A percentile compares a stretch with the other conserved stretches of the same genome.
phyloP scores from a whole-genome alignment of 2,329 filamentous ascomycete species.

The Alternaria conjuncta region DNA sequence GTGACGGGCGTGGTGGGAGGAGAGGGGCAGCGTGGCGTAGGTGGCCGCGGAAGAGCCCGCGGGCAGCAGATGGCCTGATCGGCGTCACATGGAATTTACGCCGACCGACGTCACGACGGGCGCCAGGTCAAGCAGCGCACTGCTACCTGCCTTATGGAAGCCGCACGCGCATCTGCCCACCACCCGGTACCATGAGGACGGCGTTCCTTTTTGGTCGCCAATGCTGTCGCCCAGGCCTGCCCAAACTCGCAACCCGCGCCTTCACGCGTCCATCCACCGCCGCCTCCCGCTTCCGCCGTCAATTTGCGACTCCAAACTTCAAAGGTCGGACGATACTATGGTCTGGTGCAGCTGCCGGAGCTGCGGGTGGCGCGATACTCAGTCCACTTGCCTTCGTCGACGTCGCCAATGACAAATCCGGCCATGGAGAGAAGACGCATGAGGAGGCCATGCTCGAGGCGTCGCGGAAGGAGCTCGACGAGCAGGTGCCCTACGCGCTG shows the following conservation, averaged over 20 bases:
- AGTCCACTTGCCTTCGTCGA: constrained; percentile 66
- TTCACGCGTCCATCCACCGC: constrained; percentile 37
- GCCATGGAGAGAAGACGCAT: constrained; percentile 65
- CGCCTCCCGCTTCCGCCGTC: constrained; percentile 38
- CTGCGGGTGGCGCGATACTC: constrained; percentile 46
- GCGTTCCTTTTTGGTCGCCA: constrained; percentile 57
- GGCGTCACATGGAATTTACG: constrained; percentile 25
- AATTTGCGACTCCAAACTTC: constrained; percentile 45
- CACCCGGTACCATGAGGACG: constrained; percentile 56
- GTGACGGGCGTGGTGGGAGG: neutral
- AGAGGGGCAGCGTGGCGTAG: neutral
- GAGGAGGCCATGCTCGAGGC: constrained; percentile 87
- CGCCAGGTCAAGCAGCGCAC: constrained; percentile 1
- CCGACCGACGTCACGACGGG: constrained; percentile 33
- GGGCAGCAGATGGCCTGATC: constrained; percentile 8
- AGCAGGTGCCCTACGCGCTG: constrained; percentile 68
- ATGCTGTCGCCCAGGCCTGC: constrained; percentile 53
- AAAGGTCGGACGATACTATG: constrained; percentile 39
- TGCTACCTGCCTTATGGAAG: constrained; percentile 30
- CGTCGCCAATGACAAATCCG: constrained; percentile 59
- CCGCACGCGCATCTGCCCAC: constrained; percentile 25
- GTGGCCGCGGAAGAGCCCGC: constrained; percentile 4
- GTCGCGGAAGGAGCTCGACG: constrained; percentile 78
- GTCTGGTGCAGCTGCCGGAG: constrained; percentile 36
- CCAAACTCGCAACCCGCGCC: constrained; percentile 23